Percentiles rank a stretch among this genome's conserved stretches.
Conservation (phyloP, 805 yeast species). For the Kazachstania kunashirensis region DNA sequence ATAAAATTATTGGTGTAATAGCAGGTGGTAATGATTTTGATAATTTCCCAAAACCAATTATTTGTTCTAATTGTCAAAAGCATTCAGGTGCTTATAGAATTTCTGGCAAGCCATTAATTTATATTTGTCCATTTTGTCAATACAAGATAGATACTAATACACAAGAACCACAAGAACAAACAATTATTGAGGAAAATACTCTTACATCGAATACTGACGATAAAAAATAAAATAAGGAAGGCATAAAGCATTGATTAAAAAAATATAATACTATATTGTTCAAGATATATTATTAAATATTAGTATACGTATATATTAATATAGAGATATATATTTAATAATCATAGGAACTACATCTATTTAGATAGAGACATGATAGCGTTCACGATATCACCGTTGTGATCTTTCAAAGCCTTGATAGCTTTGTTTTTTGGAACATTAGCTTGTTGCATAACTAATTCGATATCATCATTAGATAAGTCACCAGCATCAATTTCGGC, state of each 20-base stretch:
- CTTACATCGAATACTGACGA: too few species aligned
- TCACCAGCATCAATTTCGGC: constrained; percentile 81
- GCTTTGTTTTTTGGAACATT: constrained; percentile 85
- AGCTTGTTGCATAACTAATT: constrained; percentile 84
- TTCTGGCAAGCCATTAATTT: constrained; percentile 14
- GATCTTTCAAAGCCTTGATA: constrained; percentile 76
- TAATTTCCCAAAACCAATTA: constrained; percentile 11
- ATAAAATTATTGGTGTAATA: constrained; percentile 23
- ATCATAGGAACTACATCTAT: constrained; percentile 6
- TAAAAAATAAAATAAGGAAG: too few species aligned
- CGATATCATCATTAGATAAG: constrained; percentile 70
- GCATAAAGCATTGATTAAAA: not conserved
- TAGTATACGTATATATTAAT: not conserved
- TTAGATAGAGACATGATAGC: constrained; percentile 76
- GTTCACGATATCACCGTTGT: constrained; percentile 90
- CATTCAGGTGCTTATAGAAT: constrained; percentile 21
- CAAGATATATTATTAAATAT: not conserved
- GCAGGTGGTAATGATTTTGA: constrained; percentile 24
- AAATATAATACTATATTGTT: too few species aligned
- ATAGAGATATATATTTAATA: constrained; percentile 3
- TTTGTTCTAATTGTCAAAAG: constrained; percentile 20
- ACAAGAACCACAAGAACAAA: not conserved
- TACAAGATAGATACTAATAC: constrained; percentile 8
- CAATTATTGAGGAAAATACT: too few species aligned
- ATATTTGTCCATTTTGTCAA: constrained; percentile 24